Percentiles rank a stretch among this genome's conserved stretches.
These are phyloP conservation scores for Coelastrella sp. DNA, from an alignment of 139 green algal species.

Conservation along the genomic window DNA sequence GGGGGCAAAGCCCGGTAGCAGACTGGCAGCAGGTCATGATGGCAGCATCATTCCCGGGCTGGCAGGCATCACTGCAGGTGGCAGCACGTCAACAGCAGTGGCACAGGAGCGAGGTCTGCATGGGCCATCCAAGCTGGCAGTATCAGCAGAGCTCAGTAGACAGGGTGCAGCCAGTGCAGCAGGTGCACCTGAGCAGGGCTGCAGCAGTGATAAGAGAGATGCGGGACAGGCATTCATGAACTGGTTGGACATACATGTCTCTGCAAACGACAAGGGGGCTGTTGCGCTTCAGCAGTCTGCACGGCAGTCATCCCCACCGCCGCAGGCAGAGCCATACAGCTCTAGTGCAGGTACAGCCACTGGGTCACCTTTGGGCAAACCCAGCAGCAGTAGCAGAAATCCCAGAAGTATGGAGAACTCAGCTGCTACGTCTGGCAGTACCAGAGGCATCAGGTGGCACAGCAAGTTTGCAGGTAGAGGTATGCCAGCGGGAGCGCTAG, in stretches of 20 bases:
- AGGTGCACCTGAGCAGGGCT: neutral
- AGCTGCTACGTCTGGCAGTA: constrained; percentile 1
- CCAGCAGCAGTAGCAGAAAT: neutral
- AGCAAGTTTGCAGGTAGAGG: neutral
- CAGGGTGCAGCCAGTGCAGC: neutral
- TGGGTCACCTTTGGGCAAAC: too few species aligned
- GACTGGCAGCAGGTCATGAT: neutral
- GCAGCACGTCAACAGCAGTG: neutral
- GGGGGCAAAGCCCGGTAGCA: neutral
- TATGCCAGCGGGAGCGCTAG: constrained; percentile 26
- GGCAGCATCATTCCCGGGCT: constrained; percentile 30
- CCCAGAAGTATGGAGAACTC: neutral
- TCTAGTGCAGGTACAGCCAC: too few species aligned
- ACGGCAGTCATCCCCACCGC: too few species aligned
- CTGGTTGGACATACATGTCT: neutral
- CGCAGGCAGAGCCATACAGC: too few species aligned
- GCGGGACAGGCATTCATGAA: neutral
- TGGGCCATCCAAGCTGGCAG: neutral
- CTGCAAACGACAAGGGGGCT: neutral
- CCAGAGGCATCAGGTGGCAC: neutral
- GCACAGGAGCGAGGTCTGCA: neutral
- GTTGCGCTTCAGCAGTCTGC: neutral
- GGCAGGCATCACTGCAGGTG: constrained; percentile 17
- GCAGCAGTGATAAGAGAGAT: neutral
- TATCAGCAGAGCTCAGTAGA: neutral